These are phyloP conservation scores for Wickerhamiella siamensis DNA, from an alignment of 805 yeast genomes.

Conservation along the genomic window DNA sequence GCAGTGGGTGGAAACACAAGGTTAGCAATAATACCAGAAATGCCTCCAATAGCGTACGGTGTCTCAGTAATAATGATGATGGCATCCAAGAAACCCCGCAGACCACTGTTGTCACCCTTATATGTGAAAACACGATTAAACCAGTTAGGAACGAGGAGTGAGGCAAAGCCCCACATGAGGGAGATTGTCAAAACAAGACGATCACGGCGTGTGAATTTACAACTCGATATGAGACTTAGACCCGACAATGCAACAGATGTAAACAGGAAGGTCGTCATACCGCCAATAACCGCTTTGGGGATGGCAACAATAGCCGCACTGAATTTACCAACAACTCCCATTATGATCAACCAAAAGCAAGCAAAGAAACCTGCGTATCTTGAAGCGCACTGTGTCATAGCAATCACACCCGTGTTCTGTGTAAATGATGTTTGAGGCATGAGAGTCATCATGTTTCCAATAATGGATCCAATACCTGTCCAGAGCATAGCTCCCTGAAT, in stretches of 20 bases:
- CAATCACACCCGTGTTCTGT: slow-evolving; percentile 88
- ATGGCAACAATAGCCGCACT: slow-evolving; percentile 77
- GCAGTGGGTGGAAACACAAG: slow-evolving; percentile 50
- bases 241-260: slow-evolving; percentile 68
- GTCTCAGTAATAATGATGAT: slow-evolving; percentile 57
- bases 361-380: slow-evolving; percentile 69
- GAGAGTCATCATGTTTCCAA: slow-evolving; percentile 64
- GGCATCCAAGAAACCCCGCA: slow-evolving; percentile 52
- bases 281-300: slow-evolving; percentile 70
- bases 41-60: slow-evolving; percentile 57
- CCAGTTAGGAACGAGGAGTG: slow-evolving; percentile 52
- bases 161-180: slow-evolving; percentile 51
- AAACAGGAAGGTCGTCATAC: slow-evolving; percentile 70
- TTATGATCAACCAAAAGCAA: slow-evolving; percentile 62
- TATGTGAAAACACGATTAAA: slow-evolving; percentile 51
- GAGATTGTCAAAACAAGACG: slow-evolving; percentile 56
- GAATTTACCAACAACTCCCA: slow-evolving; percentile 80
- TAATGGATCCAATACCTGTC: slow-evolving; percentile 67
- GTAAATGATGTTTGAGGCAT: slow-evolving; percentile 89
- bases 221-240: slow-evolving; percentile 42
- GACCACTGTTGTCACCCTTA: slow-evolving; percentile 40
- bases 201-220: slow-evolving; percentile 52
- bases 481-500: slow-evolving; percentile 87
- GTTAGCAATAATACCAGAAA: slow-evolving; percentile 47
- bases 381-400: slow-evolving; percentile 82